Evolutionary conservation across 1,139 yeast species (phyloP).

Genomic region (Suzukiozyma palmioleophila): DNA sequence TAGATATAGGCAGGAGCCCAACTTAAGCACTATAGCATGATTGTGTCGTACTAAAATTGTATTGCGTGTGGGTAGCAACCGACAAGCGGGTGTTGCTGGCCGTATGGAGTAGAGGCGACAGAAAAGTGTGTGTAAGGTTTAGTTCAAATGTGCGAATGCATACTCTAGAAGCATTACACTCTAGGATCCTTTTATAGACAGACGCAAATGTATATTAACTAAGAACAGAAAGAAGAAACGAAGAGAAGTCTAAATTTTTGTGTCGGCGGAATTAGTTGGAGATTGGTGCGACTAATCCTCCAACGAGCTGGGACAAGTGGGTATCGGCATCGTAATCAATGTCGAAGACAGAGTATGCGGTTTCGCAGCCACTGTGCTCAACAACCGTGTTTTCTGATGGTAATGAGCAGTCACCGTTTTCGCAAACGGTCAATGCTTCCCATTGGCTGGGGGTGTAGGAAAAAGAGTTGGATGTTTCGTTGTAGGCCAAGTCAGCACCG

Average conservation of each 20-base stretch:
- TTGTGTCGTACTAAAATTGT: too few relatives aligned
- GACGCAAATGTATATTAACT: neutral
- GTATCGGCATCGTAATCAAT: constrained; percentile 40
- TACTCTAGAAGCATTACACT: too few relatives aligned
- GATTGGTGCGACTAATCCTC: constrained; percentile 21
- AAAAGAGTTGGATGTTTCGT: constrained; percentile 26
- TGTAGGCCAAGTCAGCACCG: constrained; percentile 26
- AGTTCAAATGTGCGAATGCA: too few relatives aligned
- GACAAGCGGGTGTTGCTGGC: too few relatives aligned
- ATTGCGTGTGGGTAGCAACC: too few relatives aligned
- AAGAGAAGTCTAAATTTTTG: neutral
- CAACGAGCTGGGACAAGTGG: constrained; percentile 22
- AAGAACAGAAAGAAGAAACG: neutral
- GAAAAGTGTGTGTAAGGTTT: too few relatives aligned
- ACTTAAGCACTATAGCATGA: too few relatives aligned
- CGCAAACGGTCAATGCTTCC: constrained; percentile 22
- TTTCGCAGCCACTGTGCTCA: constrained; percentile 22
- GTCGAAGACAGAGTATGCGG: constrained; percentile 36
- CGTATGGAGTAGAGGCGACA: too few relatives aligned
- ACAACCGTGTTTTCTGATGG: constrained; percentile 31
- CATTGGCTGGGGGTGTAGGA: constrained; percentile 11
- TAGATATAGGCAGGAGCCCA: too few relatives aligned
- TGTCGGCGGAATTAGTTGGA: neutral
- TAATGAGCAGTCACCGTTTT: constrained; percentile 32
- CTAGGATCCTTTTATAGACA: too few relatives aligned